Conservation (phyloP, 192 early-diverging fungal genomes). For the Spizellomyces sp. region DNA sequence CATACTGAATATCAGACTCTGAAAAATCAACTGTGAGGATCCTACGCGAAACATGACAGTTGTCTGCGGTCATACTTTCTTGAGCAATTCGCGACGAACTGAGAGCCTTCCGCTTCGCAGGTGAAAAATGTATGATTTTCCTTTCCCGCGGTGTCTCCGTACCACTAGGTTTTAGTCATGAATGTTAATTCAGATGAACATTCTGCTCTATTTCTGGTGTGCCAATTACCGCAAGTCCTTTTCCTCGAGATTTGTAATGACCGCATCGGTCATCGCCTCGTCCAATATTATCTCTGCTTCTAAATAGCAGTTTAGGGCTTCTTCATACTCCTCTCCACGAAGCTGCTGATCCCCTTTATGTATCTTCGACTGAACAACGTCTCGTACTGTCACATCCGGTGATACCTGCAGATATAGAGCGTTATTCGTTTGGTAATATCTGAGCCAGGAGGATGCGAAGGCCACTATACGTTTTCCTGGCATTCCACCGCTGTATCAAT, state of each 20-base stretch:
- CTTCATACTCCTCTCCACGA: slow-evolving; percentile 39
- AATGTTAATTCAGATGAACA: too few species aligned
- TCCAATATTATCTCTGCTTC: slow-evolving; percentile 50
- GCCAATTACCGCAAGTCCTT: slow-evolving; percentile 29
- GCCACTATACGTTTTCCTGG: neutral
- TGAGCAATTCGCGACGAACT: too few species aligned
- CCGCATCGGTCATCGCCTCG: slow-evolving; percentile 53
- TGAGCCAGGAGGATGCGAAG: too few species aligned
- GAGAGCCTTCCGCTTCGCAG: slow-evolving; percentile 17
- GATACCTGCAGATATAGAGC: slow-evolving; percentile 16
- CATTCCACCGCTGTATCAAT: slow-evolving; percentile 8
- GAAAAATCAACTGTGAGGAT: neutral
- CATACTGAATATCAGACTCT: slow-evolving; percentile 8
- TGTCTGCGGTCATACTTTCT: too few species aligned
- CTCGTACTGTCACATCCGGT: slow-evolving; percentile 30
- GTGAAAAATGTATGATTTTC: slow-evolving; percentile 2
- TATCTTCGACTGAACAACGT: slow-evolving; percentile 35
- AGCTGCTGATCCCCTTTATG: slow-evolving; percentile 54
- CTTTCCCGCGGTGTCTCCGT: slow-evolving; percentile 53
- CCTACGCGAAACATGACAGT: neutral
- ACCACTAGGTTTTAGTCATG: slow-evolving; percentile 18
- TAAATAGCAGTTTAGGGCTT: slow-evolving; percentile 52
- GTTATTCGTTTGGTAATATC: too few species aligned
- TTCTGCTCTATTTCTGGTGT: too few species aligned
- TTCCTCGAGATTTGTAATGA: slow-evolving; percentile 56